Base-by-base conservation (phyloP, 1,284 basidiomycete species). In the Moniliophthora roreri region DNA sequence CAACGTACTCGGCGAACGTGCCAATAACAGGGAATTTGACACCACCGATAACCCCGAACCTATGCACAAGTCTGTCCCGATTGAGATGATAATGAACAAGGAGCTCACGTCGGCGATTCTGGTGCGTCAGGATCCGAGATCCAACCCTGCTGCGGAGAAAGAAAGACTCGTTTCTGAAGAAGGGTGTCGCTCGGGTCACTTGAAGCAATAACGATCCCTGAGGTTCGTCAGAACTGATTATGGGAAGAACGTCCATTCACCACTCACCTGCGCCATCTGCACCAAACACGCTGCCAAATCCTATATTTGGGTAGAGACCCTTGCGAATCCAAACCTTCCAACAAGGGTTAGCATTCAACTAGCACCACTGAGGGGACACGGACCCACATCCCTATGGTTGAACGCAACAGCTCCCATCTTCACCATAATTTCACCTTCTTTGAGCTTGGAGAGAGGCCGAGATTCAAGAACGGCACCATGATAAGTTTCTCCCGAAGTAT, bases 101-200 rank as follows among this genome's bases (percentile, higher is more conserved):
- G 40, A 24, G 42, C 76, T 58, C 60, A 56, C 55, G 13, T 34
- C 2, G 48, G 35, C 5, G 69, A 68, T 67, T 89, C 82, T n/a
- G 86, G 86, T 15, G 79, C 77, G 18, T 80, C 69, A 3, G 80
- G 82, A 56, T 80, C 69, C n/a, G 66, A 73, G 58, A 85, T 75
- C 91, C 91, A 93, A 11, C 91, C 91, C 2, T 85, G 80, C 65
- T 79, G 85, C 0, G 91, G 91, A 0, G 77, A 77, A 10, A 93
- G 73, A 63, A 93, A 87, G n/a, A 92, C 88, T 16, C 85, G 81
- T 58, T 77, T 78, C 46, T 77, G 66, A n/a, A 91, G 64, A 1
- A 91, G 72, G 0, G 75, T 58, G 58, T 90, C 89, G 11, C 73
- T 63, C 0, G 69, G 58, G 16, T 81, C 75, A 4, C 72, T 69